These are phyloP conservation scores for Tolypocladium paradoxum DNA, from an alignment of 2,329 filamentous ascomycete species.

Conservation along the genomic window DNA sequence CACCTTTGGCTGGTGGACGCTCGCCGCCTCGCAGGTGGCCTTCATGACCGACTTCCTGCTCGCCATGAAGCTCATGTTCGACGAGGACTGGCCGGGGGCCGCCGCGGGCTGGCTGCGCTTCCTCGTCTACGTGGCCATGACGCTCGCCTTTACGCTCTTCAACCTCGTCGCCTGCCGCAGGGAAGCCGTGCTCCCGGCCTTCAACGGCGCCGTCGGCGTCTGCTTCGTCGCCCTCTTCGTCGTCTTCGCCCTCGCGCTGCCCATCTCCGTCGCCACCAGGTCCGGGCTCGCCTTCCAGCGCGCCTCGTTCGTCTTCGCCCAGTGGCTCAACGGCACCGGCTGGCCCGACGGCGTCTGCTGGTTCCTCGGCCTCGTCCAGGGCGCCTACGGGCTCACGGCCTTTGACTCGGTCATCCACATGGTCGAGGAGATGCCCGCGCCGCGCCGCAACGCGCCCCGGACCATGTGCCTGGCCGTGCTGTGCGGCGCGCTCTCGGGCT, in stretches of 20 bases:
- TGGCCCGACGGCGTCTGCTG: slow-evolving; percentile 45
- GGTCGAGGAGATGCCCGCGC: slow-evolving; percentile 44
- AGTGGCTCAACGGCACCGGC: slow-evolving; percentile 34
- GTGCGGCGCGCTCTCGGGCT: slow-evolving; percentile 35
- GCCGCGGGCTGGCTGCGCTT: slow-evolving; percentile 42
- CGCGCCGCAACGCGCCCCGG: slow-evolving; percentile 36
- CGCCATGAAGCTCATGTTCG: slow-evolving; percentile 44
- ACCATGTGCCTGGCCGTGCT: slow-evolving; percentile 42
- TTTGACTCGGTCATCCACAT: slow-evolving; percentile 50
- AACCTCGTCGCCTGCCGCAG: slow-evolving; percentile 40
- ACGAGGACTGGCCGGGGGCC: slow-evolving; percentile 32
- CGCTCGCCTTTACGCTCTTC: slow-evolving; percentile 33
- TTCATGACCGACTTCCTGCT: slow-evolving; percentile 49
- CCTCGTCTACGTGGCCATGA: slow-evolving; percentile 41
- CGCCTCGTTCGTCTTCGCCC: slow-evolving; percentile 39
- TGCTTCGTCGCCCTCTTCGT: slow-evolving; percentile 42
- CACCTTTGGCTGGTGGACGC: slow-evolving; percentile 47
- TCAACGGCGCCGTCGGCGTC: slow-evolving; percentile 46
- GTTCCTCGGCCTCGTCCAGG: slow-evolving; percentile 46
- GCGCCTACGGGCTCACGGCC: slow-evolving; percentile 43
- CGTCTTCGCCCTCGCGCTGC: slow-evolving; percentile 36
- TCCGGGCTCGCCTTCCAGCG: slow-evolving; percentile 33
- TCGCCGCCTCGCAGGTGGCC: slow-evolving; percentile 43
- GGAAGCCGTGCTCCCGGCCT: slow-evolving; percentile 27
- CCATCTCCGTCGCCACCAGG: slow-evolving; percentile 39